Conservation (phyloP, 139 green algal genomes). For the Micractinium sp. region DNA sequence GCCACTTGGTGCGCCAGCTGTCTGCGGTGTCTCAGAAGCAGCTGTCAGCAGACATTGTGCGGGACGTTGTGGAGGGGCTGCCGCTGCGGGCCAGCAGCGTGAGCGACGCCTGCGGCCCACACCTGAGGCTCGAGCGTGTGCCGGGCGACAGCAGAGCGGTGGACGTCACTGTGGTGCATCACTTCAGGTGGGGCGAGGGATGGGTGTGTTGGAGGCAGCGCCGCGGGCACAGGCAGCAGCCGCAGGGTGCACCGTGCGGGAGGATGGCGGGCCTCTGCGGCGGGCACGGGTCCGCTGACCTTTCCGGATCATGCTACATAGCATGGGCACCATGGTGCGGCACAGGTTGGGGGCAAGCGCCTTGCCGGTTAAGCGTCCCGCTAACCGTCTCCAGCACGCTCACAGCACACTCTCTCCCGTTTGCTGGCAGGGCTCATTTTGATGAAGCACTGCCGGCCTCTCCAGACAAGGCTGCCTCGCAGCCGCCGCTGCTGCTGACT, state of each 20-base stretch:
- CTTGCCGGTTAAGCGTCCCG: too few species aligned
- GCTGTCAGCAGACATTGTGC: background rate
- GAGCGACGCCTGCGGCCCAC: background rate
- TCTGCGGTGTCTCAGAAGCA: background rate
- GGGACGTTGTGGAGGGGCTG: background rate
- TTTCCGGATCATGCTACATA: too few species aligned
- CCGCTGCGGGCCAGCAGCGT: background rate
- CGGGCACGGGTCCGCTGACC: too few species aligned
- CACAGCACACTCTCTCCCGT: too few species aligned
- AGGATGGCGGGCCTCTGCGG: too few species aligned
- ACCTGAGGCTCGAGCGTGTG: background rate
- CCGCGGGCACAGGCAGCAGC: background rate
- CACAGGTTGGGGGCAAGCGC: too few species aligned
- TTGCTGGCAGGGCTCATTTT: constrained; percentile 39
- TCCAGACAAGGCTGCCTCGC: background rate
- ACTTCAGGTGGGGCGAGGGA: constrained; percentile 21
- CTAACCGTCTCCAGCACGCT: too few species aligned
- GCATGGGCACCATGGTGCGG: too few species aligned
- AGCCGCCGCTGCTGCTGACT: background rate
- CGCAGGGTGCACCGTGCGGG: background rate
- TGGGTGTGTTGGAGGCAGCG: background rate
- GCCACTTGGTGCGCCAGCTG: background rate
- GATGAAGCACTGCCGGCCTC: background rate
- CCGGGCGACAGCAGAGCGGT: constrained; percentile 18
- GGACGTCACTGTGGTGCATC: constrained; percentile 50